A percentile compares a stretch with the other conserved stretches of the same genome.
These are phyloP conservation scores for Aphanocladium album DNA, from an alignment of 2,329 filamentous ascomycete genomes.

Conservation along the genomic window DNA sequence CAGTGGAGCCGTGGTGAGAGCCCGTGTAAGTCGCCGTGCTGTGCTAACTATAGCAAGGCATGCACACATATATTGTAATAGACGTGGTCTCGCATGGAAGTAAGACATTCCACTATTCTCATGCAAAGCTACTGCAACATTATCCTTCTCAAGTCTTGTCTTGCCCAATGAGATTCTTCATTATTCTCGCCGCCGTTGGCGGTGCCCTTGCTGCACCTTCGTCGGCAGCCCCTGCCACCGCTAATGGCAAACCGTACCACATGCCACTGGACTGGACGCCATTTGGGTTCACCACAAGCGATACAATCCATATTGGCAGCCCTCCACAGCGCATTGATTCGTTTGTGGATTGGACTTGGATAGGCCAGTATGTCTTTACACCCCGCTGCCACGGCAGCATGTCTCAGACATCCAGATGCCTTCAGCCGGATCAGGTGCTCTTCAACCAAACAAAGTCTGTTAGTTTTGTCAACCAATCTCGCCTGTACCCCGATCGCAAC, in stretches of 20 bases:
- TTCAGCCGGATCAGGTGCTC: slow-evolving; percentile 10
- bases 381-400: slow-evolving; percentile 15
- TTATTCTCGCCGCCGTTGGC: background rate
- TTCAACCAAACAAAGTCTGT: slow-evolving; percentile 16
- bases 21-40: too few relatives aligned
- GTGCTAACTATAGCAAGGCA: background rate
- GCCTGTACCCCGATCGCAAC: slow-evolving; percentile 11
- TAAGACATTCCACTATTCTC: background rate
- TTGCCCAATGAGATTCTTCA: background rate
- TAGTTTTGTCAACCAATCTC: slow-evolving; percentile 13
- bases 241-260: slow-evolving; percentile 8
- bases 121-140: background rate
- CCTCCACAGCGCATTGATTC: slow-evolving; percentile 5
- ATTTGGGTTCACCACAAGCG: slow-evolving; percentile 13
- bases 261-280: slow-evolving; percentile 16
- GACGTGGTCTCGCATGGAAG: background rate
- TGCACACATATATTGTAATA: background rate
- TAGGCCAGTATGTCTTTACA: slow-evolving; percentile 15
- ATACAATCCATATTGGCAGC: slow-evolving; percentile 11
- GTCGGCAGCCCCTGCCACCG: background rate
- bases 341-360: slow-evolving; percentile 21
- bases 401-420: slow-evolving; percentile 9
- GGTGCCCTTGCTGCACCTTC: background rate
- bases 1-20: background rate
- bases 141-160: background rate